Evolutionary conservation across 2,329 filamentous ascomycete species (phyloP).

Genomic region (Paecilomyces sp.): DNA sequence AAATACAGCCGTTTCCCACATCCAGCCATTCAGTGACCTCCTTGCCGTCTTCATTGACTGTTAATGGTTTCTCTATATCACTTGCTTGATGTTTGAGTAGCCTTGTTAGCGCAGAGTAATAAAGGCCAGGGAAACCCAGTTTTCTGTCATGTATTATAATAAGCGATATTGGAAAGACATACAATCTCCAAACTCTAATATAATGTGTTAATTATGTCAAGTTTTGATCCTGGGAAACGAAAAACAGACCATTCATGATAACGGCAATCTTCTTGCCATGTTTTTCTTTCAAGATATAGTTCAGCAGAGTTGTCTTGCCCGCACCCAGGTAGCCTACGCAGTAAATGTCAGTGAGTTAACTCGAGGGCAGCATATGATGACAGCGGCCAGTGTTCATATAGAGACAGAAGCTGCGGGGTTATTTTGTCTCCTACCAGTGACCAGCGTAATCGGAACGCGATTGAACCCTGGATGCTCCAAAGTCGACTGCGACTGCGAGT

Average conservation of each 20-base stretch:
- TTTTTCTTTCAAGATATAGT: conserved; percentile 89
- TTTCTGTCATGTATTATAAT: background rate
- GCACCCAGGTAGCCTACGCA: conserved; percentile 81
- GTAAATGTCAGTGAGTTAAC: conserved; percentile 4
- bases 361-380: background rate
- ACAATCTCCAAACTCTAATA: conserved; percentile 73
- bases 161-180: conserved; percentile 25
- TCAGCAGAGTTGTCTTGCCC: conserved; percentile 89
- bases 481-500: conserved; percentile 18
- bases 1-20: conserved; percentile 93
- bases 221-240: background rate
- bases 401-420: background rate
- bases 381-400: background rate
- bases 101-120: background rate
- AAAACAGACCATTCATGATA: conserved; percentile 72
- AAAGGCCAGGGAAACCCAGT: conserved; percentile 2
- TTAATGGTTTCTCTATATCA: conserved; percentile 94
- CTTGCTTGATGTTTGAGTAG: conserved; percentile 50
- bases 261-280: conserved; percentile 98
- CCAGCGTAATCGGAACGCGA: conserved; percentile 45
- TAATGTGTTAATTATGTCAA: conserved; percentile 8
- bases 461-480: conserved; percentile 17
- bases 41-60: conserved; percentile 75
- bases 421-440: conserved; percentile 35
- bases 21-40: conserved; percentile 92